A percentile compares a stretch with the other conserved stretches of the same genome.
Evolutionary conservation across 2,329 filamentous ascomycete species (phyloP).

Genomic region (Xylariomycetidae sp.): DNA sequence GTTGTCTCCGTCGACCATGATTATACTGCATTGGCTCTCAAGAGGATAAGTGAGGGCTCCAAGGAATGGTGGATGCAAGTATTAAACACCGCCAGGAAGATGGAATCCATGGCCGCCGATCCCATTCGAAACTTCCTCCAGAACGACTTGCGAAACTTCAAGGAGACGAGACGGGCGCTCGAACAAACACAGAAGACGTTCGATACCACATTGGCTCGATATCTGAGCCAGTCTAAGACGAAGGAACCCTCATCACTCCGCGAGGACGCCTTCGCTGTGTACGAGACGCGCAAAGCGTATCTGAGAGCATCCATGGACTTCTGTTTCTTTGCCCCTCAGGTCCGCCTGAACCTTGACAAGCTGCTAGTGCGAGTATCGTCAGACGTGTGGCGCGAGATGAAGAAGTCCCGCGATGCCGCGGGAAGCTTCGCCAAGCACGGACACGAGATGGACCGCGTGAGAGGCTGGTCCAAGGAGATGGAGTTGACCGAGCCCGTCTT

Average conservation of each 20-base stretch:
- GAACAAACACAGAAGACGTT: slow-evolving; percentile 80
- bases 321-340: slow-evolving; percentile 79
- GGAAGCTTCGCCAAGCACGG: slow-evolving; percentile 62
- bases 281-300: slow-evolving; percentile 87
- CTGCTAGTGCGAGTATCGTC: slow-evolving; percentile 78
- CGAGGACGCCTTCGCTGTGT: slow-evolving; percentile 93
- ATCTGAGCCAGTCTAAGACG: slow-evolving; percentile 79
- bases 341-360: slow-evolving; percentile 80
- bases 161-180: slow-evolving; percentile 71
- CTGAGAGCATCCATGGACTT: slow-evolving; percentile 92
- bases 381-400: slow-evolving; percentile 87
- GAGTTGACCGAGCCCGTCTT: slow-evolving; percentile 82
- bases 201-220: slow-evolving; percentile 76
- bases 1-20: slow-evolving; percentile 90
- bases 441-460: slow-evolving; percentile 83
- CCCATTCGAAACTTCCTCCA: slow-evolving; percentile 75
- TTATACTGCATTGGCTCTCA: slow-evolving; percentile 84
- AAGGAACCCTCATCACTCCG: slow-evolving; percentile 89
- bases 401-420: slow-evolving; percentile 61
- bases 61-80: slow-evolving; percentile 83
- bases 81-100: slow-evolving; percentile 67
- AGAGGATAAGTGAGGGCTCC: slow-evolving; percentile 77
- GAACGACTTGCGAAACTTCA: slow-evolving; percentile 79
- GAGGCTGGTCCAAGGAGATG: slow-evolving; percentile 93
- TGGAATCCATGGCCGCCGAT: slow-evolving; percentile 73